Evolutionary conservation across 768 basidiomycete genomes (phyloP), one percentile per base, ranked within the genome.

Genomic region (Pisolithus microcarpus): DNA sequence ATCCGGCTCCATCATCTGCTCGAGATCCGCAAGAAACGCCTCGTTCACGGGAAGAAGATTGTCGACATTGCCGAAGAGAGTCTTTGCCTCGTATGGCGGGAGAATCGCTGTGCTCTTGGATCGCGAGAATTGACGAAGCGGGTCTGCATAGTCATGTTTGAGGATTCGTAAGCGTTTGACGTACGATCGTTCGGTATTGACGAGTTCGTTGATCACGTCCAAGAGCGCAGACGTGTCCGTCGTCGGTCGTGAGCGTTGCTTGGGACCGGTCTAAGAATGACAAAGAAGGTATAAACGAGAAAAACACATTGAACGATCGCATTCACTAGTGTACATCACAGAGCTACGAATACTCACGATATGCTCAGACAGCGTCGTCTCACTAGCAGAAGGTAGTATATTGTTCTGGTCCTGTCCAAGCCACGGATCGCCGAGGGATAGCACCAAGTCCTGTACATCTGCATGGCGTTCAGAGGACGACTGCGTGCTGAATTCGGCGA

Each of bases 41-140:
- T 91, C 87, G 60, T 97, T 92, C n/a, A 91, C 87, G 1, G 84
- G 84, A 3, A 97, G 67, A 19, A 99, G 76, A 47, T 80, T 84
- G 66, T 97, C 94, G 46, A 97, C 78, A 68, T 99, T 98, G 49
- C 90, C 91, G 58, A 99, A 98, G 21, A 99, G 76, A 1, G 82
- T 89, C 56, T 89, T 93, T 31, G 94, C 94, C 65, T 97, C 89
- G 65, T 95, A 97, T 19, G 81, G 69, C 1, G 88, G 85, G 42
- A 99, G 78, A 58, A 99, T 90, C 34, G 87, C 82, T 0, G 89
- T 93, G 52, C 86, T 84, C 63, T 89, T 88, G 65, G 77, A 84
- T 49, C 80, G 78, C 19, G 95, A 82, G 64, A 94, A 99, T 40
- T 78, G 78, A 36, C 93, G 82, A 24, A 99, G 73, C 8, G 93